These are phyloP conservation scores for Xylariales sp. DNA, from an alignment of 2,329 filamentous ascomycete species.

Conservation along the genomic window DNA sequence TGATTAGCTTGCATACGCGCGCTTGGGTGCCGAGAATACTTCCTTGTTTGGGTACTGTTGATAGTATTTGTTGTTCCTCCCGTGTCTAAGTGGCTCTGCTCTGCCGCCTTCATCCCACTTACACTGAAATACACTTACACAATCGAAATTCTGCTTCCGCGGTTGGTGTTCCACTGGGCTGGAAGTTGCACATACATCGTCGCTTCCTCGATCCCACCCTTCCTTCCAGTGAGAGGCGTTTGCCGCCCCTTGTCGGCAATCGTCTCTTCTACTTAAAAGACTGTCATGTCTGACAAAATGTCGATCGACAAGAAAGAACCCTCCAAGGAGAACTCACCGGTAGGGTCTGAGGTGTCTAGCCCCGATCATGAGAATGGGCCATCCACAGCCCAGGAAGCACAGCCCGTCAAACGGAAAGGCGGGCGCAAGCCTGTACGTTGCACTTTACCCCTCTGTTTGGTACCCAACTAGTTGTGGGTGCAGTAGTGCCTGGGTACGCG, in stretches of 20 bases:
- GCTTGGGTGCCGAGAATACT: constrained; percentile 8
- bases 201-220: constrained; percentile 6
- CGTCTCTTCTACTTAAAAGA: constrained; percentile 25
- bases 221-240: constrained; percentile 26
- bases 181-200: too few relatives aligned
- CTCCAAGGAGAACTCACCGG: constrained; percentile 55
- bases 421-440: constrained; percentile 88
- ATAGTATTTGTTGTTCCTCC: constrained; percentile 1
- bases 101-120: too few relatives aligned
- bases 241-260: constrained; percentile 36
- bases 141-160: constrained; percentile 5
- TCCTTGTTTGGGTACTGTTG: not conserved
- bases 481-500: not conserved
- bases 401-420: constrained; percentile 89
- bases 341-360: constrained; percentile 58
- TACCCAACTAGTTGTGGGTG: too few relatives aligned
- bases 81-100: too few relatives aligned
- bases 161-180: too few relatives aligned
- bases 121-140: constrained; percentile 6
- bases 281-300: constrained; percentile 64
- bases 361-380: constrained; percentile 50
- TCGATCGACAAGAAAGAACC: constrained; percentile 59
- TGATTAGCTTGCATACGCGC: constrained; percentile 35
- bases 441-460: not conserved
- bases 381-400: constrained; percentile 43